phyloP scores from a whole-genome alignment of 108 stramenopile genomes.

The Stephanodiscus minutulus region DNA sequence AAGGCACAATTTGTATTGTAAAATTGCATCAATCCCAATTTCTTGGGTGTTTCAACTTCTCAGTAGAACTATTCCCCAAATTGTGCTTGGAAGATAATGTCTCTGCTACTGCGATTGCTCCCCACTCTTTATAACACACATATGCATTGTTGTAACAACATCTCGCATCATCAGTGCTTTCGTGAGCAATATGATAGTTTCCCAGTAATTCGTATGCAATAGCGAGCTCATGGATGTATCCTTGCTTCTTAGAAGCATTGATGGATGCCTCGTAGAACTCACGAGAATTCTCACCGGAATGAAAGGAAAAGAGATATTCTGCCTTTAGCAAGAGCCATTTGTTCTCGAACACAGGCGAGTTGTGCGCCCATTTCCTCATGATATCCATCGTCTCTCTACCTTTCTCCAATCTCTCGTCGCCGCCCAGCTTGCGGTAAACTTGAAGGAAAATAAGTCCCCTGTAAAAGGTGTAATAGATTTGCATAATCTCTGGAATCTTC shows the following conservation, averaged over 20 bases:
- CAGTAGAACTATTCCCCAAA: too few species aligned
- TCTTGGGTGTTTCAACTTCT: too few species aligned
- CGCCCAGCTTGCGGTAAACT: conserved; percentile 5
- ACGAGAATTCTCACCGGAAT: not conserved
- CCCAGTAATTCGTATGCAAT: conserved; percentile 9
- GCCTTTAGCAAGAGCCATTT: conserved; percentile 17
- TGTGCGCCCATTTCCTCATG: not conserved
- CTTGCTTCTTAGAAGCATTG: not conserved
- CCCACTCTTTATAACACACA: conserved; percentile 9
- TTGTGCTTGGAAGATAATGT: too few species aligned
- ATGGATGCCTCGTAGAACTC: not conserved
- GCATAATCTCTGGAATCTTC: not conserved
- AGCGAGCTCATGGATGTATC: conserved; percentile 8
- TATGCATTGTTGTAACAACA: not conserved
- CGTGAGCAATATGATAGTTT: not conserved
- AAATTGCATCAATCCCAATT: too few species aligned
- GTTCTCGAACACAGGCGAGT: not conserved
- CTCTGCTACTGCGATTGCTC: conserved; percentile 1
- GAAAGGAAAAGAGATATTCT: not conserved
- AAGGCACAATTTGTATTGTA: too few species aligned
- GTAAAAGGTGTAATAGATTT: not conserved
- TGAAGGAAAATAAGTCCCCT: conserved; percentile 15
- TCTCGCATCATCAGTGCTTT: conserved; percentile 1
- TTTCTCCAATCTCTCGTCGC: conserved; percentile 15
- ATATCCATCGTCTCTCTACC: conserved; percentile 7